Evolutionary conservation across 345 rosid genomes (phyloP), one percentile per base, ranked within the genome.

Genomic region (Salix koriyanagi): DNA sequence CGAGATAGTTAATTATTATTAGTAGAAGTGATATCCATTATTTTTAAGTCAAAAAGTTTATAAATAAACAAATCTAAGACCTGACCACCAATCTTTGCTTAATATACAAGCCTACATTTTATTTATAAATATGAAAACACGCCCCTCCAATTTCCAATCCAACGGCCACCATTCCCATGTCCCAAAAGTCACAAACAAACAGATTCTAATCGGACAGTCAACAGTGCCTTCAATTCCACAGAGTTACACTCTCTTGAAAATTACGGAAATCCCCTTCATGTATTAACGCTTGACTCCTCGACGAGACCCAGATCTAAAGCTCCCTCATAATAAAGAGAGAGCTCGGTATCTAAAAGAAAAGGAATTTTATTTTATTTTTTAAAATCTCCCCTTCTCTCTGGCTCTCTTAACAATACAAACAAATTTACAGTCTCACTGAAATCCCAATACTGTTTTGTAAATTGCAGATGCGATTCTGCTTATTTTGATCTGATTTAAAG

Each of bases 401-500:
- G 8, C n/a, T 6, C 21, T 70, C 62, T 52, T 21, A 34, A 34
- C 37, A 34, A 34, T 34, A 23, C 7, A 37, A 26, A 65, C 39
- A 10, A 32, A 15, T 10, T 6, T 41, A 15, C 19, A 23, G 8
- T 15, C 42, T n/a, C 26, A 19, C 61, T 3, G 6, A 10, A 46
- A 42, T 68, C 21, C 34, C n/a, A 12, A 28, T 18, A 46, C 36
- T 30, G 11, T 10, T 46, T 65, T 39, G 26, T 11, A 25, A 30
- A 68, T 72, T 65, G 44, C 68, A 42, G 42, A 58, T 76, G 72
- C 73, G 48, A 41, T 66, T 71, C 36, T 23, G 50, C 62, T 62
- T 18, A 26, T 70, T 36, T 67, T 12, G 36, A 71, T 66, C 76
- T 58, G 81, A 72, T 72, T 73, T 67, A 58, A 58, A 72, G 81